These are phyloP conservation scores for Stellera chamaejasme DNA, from an alignment of 345 rosid genomes.

Conservation along the genomic window DNA sequence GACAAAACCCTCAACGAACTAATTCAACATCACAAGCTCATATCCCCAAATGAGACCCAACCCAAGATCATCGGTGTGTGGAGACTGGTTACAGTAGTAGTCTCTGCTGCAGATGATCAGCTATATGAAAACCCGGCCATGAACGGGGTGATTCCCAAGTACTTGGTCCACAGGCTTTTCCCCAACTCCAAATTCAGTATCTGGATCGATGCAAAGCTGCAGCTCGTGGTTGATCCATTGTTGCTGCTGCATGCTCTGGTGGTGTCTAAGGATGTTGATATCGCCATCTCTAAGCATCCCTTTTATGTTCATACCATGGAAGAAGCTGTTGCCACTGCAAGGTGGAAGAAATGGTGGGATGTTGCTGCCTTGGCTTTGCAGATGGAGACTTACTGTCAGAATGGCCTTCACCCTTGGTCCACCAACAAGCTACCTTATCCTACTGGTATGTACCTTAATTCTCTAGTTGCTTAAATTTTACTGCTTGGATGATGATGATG, in stretches of 20 bases:
- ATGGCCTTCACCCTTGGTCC: constrained; percentile 82
- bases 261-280: constrained; percentile 40
- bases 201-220: constrained; percentile 90
- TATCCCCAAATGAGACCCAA: constrained; percentile 17
- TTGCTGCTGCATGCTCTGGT: constrained; percentile 64
- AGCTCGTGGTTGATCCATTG: constrained; percentile 71
- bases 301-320: constrained; percentile 71
- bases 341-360: constrained; percentile 94
- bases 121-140: constrained; percentile 68
- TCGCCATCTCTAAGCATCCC: constrained; percentile 79
- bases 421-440: constrained; percentile 59
- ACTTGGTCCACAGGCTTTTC: constrained; percentile 70
- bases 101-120: constrained; percentile 6
- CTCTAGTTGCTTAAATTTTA: background rate
- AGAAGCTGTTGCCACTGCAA: constrained; percentile 90
- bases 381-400: constrained; percentile 85
- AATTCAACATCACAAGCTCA: constrained; percentile 28
- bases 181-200: constrained; percentile 77
- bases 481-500: background rate
- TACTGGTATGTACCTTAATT: constrained; percentile 40
- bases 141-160: constrained; percentile 88
- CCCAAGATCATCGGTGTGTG: constrained; percentile 52
- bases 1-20: constrained; percentile 45
- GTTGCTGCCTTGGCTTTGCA: constrained; percentile 46
- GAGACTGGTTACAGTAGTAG: constrained; percentile 48